Evolutionary conservation across 176 grass and related monocot species (phyloP).

Genomic region (Themeda triandra): DNA sequence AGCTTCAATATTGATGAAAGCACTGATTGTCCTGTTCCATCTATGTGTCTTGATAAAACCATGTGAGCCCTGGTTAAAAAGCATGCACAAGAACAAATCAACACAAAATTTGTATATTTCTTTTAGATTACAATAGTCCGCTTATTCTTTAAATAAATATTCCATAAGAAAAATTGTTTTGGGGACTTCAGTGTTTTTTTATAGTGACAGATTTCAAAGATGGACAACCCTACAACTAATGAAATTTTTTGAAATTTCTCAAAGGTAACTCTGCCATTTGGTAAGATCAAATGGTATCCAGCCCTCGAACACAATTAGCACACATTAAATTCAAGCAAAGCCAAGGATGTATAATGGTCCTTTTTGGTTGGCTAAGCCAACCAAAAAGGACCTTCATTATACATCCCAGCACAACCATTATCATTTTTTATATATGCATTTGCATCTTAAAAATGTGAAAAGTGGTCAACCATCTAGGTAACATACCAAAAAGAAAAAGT

Average conservation of each 20-base stretch:
- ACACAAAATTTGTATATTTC: background rate
- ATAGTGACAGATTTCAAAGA: background rate
- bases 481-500: slow-evolving; percentile 97
- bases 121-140: background rate
- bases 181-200: background rate
- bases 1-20: slow-evolving; percentile 98
- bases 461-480: background rate
- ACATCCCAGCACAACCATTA: background rate
- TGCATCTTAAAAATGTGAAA: background rate
- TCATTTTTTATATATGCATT: slow-evolving; percentile 6
- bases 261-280: background rate
- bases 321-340: background rate
- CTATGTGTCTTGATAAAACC: slow-evolving; percentile 92
- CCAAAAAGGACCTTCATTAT: background rate
- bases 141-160: slow-evolving; percentile 7
- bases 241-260: background rate
- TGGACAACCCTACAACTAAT: background rate
- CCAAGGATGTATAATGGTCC: no score
- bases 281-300: slow-evolving; percentile 4
- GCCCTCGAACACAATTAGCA: background rate
- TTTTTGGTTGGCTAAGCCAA: no score
- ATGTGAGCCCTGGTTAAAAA: slow-evolving; percentile 79
- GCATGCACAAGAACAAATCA: background rate
- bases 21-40: slow-evolving; percentile 79
- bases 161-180: slow-evolving; percentile 15